Base-by-base conservation (phyloP, 768 basidiomycete species). In the Symmetrospora coprosmae region DNA sequence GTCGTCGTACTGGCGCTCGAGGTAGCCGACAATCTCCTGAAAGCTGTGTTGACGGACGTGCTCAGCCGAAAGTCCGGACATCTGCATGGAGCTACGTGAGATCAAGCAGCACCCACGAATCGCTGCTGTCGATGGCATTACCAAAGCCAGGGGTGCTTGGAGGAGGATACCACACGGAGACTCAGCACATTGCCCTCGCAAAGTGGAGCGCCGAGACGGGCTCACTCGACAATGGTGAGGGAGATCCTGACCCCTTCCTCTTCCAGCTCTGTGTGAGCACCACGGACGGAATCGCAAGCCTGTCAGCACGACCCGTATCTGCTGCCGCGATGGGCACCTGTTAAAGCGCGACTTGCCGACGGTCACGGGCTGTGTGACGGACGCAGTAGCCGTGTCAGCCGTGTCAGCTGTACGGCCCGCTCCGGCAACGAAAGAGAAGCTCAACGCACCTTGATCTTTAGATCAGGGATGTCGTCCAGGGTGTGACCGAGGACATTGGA, bases 1-100 rank as follows among this genome's bases (percentile, higher is more conserved):
- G 68, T 99, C 91, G 64, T 99, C 94, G 75, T 97, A 97, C 81
- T 97, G 91, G 53, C 92, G 83, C 73, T 99, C 94, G 65, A 99
- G 82, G 75, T 97, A 81, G 64, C 87, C 87, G 50, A 92, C 84
- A 66, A 99, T 97, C 73, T 97, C 94, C 73, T 87, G 85, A 75
- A 97, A 99, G 56, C 92, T 96, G 66, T 23, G 5, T 0, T 9
- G 0, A 21, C 21, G 25, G 33, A 50, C 41, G 16, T 16, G 9
- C 9, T 21, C 1, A 13, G 41, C 21, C 9, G 41, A 23, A 14
- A 23, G 41, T 14, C n/a, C n/a, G n/a, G n/a, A n/a, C n/a, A 11
- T 21, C 11, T 13, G 14, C 21, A 45, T 48, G 47, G 6, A 0
- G 19, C 0, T 16, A 1, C 19, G 31, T 17, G 9, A 1, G 9